Percentiles rank a stretch among this genome's conserved stretches.
Conservation (phyloP, 192 early-diverging fungal species). For the Backusella tuberculispora region DNA sequence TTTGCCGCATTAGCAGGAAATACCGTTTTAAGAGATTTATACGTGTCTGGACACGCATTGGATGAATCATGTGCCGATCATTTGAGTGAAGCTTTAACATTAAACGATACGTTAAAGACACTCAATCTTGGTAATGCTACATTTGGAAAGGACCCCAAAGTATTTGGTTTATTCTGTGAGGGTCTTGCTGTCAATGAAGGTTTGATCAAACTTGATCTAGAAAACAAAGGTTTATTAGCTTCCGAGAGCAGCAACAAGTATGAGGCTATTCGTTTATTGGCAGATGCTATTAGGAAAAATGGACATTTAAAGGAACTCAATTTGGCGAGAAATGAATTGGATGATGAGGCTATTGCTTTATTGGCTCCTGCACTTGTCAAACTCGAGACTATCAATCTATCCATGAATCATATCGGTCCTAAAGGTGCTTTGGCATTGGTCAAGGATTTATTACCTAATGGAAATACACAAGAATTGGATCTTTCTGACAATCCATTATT, state of each 20-base stretch:
- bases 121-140: slow-evolving; percentile 48
- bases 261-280: slow-evolving; percentile 15
- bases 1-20: slow-evolving; percentile 50
- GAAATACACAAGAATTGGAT: slow-evolving; percentile 44
- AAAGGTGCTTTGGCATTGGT: slow-evolving; percentile 39
- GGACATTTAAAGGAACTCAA: slow-evolving; percentile 38
- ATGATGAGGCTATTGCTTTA: slow-evolving; percentile 38
- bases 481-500: slow-evolving; percentile 53
- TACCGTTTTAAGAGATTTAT: slow-evolving; percentile 50
- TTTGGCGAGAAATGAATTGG: slow-evolving; percentile 50
- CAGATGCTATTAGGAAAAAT: slow-evolving; percentile 37
- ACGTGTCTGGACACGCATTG: slow-evolving; percentile 54
- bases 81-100: slow-evolving; percentile 39
- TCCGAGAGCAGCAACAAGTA: neutral
- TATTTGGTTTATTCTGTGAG: slow-evolving; percentile 43
- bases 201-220: slow-evolving; percentile 49
- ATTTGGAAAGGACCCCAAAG: slow-evolving; percentile 35
- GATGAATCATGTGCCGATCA: slow-evolving; percentile 40
- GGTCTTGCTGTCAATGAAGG: slow-evolving; percentile 52
- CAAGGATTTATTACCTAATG: slow-evolving; percentile 11
- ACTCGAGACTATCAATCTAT: slow-evolving; percentile 44
- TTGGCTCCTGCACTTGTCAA: slow-evolving; percentile 30
- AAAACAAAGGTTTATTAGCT: slow-evolving; percentile 52
- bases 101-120: slow-evolving; percentile 48
- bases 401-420: slow-evolving; percentile 43